Conservation (phyloP, 2,329 filamentous ascomycete genomes). For the Xylariales sp. region DNA sequence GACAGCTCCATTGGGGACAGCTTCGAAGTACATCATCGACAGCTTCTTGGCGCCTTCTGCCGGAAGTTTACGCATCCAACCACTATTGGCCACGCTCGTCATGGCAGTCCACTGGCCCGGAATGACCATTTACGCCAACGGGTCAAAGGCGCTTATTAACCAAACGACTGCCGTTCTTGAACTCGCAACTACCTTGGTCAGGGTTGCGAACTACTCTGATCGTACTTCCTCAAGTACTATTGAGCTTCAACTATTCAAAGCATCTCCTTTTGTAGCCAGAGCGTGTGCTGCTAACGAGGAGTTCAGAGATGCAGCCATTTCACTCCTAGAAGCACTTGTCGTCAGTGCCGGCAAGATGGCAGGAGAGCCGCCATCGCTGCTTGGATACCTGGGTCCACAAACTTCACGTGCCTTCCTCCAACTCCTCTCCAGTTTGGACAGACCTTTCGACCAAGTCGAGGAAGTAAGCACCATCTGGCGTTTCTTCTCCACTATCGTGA, state of each 20-base stretch:
- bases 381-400: slow-evolving; percentile 80
- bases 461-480: slow-evolving; percentile 73
- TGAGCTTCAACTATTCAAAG: slow-evolving; percentile 76
- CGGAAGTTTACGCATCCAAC: slow-evolving; percentile 69
- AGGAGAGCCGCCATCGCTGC: slow-evolving; percentile 85
- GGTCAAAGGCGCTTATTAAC: slow-evolving; percentile 49
- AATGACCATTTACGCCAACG: slow-evolving; percentile 57
- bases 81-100: slow-evolving; percentile 67
- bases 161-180: slow-evolving; percentile 61
- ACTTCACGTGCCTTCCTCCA: slow-evolving; percentile 81
- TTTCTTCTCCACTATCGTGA: slow-evolving; percentile 79
- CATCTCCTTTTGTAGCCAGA: slow-evolving; percentile 69
- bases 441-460: slow-evolving; percentile 61
- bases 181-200: slow-evolving; percentile 66
- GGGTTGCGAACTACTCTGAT: slow-evolving; percentile 61
- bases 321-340: slow-evolving; percentile 69
- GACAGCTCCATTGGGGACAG: slow-evolving; percentile 61
- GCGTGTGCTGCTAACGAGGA: slow-evolving; percentile 66
- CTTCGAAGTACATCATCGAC: slow-evolving; percentile 71
- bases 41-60: slow-evolving; percentile 69
- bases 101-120: slow-evolving; percentile 54
- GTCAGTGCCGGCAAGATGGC: slow-evolving; percentile 60
- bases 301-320: slow-evolving; percentile 62
- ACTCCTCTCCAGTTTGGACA: slow-evolving; percentile 70
- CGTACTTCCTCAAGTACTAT: slow-evolving; percentile 61